Base-by-base conservation (phyloP, 2,329 filamentous ascomycete species). In the Pyricularia sp. region DNA sequence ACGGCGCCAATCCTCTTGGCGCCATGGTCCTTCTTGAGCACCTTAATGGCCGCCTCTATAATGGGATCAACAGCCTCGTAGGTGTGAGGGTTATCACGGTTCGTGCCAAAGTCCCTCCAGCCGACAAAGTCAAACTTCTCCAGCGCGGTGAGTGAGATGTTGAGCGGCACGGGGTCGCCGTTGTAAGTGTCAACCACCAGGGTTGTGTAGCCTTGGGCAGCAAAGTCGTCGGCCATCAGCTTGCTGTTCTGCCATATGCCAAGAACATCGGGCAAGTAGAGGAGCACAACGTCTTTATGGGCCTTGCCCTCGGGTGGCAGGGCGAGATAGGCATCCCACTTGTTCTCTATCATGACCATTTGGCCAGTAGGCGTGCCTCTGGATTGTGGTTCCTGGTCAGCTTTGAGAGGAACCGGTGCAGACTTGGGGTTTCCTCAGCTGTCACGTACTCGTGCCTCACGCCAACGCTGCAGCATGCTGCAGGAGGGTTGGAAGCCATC, bases 221-320 rank as follows among this genome's bases (percentile, higher is more conserved):
- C 92, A 77, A 85, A 91, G 74, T 91, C 86, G 81, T 94, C 92
- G 70, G 91, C 91, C 73, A 93, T 85, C 71, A 91, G 81, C 78
- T 89, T 79, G 75, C 81, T 79, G 78, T 90, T 88, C 70, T 85
- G 81, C 82, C 82, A 85, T 76, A 86, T 81, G 70, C 84, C 81
- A 68, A 84, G 77, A 69, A 85, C 78, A 70, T 86, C 85, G 17
- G 82, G 80, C 58, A 85, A 69, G 73, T 79, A 79, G 20, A 86
- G 75, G 70, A 86, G 77, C 42, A 78, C 84, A 30, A 78, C 74
- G 68, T 77, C 79, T 70, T 79, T 76, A 74, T 81, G 77, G 58
- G 75, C 77, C 68, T 78, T 78, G 69, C 77, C 75, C 66, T 77
- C 79, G 4, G 79, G 72, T 0, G 85, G 81, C 7, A 78, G 80